A percentile compares a stretch with the other conserved stretches of the same genome.
These are phyloP conservation scores for Wickerhamiella azyma DNA, from an alignment of 805 yeast genomes.

Conservation along the genomic window DNA sequence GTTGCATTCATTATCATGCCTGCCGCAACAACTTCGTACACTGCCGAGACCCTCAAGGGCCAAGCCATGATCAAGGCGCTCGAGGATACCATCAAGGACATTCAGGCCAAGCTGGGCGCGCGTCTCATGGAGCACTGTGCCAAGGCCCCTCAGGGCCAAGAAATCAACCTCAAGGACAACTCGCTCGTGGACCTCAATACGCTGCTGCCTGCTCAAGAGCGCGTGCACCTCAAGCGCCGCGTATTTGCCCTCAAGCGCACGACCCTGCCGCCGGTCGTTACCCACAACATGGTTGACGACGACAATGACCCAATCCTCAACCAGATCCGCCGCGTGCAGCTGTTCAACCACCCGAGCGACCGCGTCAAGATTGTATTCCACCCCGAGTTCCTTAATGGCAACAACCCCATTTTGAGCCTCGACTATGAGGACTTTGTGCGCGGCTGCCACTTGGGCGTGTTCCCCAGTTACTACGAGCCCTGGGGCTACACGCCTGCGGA, in stretches of 20 bases:
- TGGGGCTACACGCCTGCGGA: slow-evolving; percentile 99
- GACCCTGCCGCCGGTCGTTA: slow-evolving; percentile 84
- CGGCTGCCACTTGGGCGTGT: slow-evolving; percentile 95
- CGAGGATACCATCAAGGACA: slow-evolving; percentile 77
- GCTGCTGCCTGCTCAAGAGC: slow-evolving; percentile 71
- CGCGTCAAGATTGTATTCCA: slow-evolving; percentile 93
- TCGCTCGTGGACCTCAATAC: slow-evolving; percentile 55
- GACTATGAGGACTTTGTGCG: slow-evolving; percentile 97
- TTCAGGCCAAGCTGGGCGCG: slow-evolving; percentile 73
- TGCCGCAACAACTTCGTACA: slow-evolving; percentile 83
- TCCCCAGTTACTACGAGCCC: slow-evolving; percentile 97
- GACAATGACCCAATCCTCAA: slow-evolving; percentile 78
- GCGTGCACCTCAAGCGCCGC: slow-evolving; percentile 79
- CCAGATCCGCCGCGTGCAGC: slow-evolving; percentile 80
- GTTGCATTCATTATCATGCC: slow-evolving; percentile 98
- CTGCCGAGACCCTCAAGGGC: slow-evolving; percentile 89
- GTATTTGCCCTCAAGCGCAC: slow-evolving; percentile 85
- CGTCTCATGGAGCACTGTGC: slow-evolving; percentile 86
- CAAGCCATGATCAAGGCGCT: slow-evolving; percentile 91
- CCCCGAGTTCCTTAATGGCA: slow-evolving; percentile 90
- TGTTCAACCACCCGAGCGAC: slow-evolving; percentile 81
- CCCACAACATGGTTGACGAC: slow-evolving; percentile 94
- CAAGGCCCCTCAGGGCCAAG: slow-evolving; percentile 27
- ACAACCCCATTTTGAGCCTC: slow-evolving; percentile 81
- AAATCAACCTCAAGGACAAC: slow-evolving; percentile 17